Percentiles rank a stretch among this genome's conserved stretches.
phyloP scores from a whole-genome alignment of 192 early-diverging fungal genomes.

The Entomortierella chlamydospora region DNA sequence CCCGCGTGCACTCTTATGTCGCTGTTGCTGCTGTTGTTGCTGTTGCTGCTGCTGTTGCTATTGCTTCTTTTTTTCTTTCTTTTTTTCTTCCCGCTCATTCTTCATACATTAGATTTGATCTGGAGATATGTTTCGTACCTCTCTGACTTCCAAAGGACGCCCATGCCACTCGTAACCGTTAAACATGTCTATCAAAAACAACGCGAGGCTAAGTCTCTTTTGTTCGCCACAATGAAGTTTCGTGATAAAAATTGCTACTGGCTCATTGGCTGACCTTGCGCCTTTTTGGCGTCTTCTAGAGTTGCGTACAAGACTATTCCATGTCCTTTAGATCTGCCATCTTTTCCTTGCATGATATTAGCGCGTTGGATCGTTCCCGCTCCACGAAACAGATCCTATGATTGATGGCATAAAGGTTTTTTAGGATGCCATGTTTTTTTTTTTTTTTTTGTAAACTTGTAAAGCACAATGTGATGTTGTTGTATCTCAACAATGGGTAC shows the following conservation, averaged over 20 bases:
- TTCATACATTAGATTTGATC: too few species aligned
- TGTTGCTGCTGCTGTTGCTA: too few species aligned
- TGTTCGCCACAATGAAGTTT: too few species aligned
- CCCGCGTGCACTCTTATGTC: too few species aligned
- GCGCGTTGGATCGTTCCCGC: conserved; percentile 68
- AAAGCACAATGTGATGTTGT: too few species aligned
- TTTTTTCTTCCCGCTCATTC: background rate
- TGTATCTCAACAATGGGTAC: too few species aligned
- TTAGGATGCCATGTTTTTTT: background rate
- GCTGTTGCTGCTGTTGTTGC: too few species aligned
- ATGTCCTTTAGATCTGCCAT: conserved; percentile 74
- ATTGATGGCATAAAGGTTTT: too few species aligned
- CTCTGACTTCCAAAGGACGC: conserved; percentile 55
- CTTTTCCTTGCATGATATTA: conserved; percentile 62
- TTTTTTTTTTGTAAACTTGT: background rate
- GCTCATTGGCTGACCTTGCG: conserved; percentile 58
- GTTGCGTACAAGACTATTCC: conserved; percentile 71
- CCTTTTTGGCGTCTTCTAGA: conserved; percentile 69
- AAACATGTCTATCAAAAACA: conserved; percentile 45
- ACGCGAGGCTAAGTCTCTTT: background rate
- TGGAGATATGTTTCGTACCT: conserved; percentile 21
- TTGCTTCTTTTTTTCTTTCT: conserved; percentile 47
- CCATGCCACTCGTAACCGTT: conserved; percentile 58
- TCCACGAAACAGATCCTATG: conserved; percentile 64
- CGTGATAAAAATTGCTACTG: too few species aligned